Evolutionary conservation across 2,329 filamentous ascomycete genomes (phyloP).

Genomic region (Xylaria hypoxylon): DNA sequence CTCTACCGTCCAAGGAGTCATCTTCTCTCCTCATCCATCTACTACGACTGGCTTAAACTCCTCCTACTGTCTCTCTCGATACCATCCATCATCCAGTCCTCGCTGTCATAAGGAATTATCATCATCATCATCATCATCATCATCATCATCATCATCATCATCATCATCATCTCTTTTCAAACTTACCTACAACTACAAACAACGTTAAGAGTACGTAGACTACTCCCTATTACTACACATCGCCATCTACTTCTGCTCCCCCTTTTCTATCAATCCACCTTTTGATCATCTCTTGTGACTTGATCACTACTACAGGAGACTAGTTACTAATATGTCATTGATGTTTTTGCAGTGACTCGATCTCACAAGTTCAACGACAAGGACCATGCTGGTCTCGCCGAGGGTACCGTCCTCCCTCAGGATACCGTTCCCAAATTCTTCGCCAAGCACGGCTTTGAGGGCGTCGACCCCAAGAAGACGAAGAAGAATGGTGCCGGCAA

Average conservation of each 20-base stretch:
- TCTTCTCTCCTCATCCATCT: constrained; percentile 26
- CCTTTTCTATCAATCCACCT: constrained; percentile 9
- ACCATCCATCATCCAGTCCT: constrained; percentile 17
- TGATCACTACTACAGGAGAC: background rate
- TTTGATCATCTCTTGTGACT: background rate
- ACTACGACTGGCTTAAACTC: constrained; percentile 3
- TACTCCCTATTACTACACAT: background rate
- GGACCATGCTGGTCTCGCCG: constrained; percentile 83
- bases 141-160: constrained; percentile 18
- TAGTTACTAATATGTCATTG: constrained; percentile 23
- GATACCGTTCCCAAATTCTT: constrained; percentile 92
- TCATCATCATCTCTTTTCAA: constrained; percentile 6
- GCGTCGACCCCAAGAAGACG: constrained; percentile 87
- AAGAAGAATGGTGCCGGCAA: constrained; percentile 97
- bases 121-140: constrained; percentile 18
- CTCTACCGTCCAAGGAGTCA: constrained; percentile 29
- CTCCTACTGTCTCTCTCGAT: constrained; percentile 8
- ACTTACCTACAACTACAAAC: constrained; percentile 6
- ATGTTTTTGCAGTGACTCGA: constrained; percentile 80
- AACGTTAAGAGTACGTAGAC: constrained; percentile 29
- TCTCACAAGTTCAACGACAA: constrained; percentile 96
- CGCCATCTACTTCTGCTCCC: background rate
- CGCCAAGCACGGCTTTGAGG: constrained; percentile 84
- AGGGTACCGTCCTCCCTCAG: constrained; percentile 75
- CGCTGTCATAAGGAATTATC: constrained; percentile 8